Base-by-base conservation (phyloP, 179 eudicot genomes). In the Patellifolia procumbens region DNA sequence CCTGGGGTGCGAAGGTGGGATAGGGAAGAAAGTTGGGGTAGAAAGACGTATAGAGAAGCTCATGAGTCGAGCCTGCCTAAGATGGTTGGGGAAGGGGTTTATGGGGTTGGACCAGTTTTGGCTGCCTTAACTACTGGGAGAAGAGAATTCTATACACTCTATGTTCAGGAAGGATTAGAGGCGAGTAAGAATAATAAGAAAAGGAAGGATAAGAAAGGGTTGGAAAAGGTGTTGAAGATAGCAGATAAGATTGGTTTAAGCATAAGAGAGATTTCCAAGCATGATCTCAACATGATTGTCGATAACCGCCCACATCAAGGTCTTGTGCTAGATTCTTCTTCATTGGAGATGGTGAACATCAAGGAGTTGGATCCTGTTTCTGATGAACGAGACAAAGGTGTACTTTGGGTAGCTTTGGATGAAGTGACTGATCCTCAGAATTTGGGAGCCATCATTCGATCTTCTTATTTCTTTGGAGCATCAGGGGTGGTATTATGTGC, bases 221-320 rank as follows among this genome's bases (percentile, higher is more conserved):
- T 95, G 46, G 97, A 95, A 75, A 90, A 81, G 77, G 89, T 91
- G 19, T 64, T 93, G 75, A 90, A 76, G 83, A 81, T 90, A 52
- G 98, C 96, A 1, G 98, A 95, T 22, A 89, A 83, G 49, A 68
- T 91, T 35, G 93, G 94, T 17, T 78, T 95, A 16, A 89, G 78
- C 79, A 79, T 52, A 56, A 89, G 81, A 53, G 96, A 93, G 68
- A 70, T 90, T n/a, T 93, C 98, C 6, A 95, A 95, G 74, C 98
- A 95, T 79, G 98, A 95, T 76, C 92, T 95, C 43, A 95, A 95
- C 78, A 95, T 95, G 99, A 49, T 88, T 76, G 79, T 62, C 56
- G 99, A 95, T 84, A 93, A 89, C 70, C 92, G 99, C 37, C 99
- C 98, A n/a, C 99, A 95, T 82, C 99, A 95, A 81, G 98, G 99